Evolutionary conservation across 2,329 filamentous ascomycete species (phyloP).

Genomic region (Fusarium praegraminearum): DNA sequence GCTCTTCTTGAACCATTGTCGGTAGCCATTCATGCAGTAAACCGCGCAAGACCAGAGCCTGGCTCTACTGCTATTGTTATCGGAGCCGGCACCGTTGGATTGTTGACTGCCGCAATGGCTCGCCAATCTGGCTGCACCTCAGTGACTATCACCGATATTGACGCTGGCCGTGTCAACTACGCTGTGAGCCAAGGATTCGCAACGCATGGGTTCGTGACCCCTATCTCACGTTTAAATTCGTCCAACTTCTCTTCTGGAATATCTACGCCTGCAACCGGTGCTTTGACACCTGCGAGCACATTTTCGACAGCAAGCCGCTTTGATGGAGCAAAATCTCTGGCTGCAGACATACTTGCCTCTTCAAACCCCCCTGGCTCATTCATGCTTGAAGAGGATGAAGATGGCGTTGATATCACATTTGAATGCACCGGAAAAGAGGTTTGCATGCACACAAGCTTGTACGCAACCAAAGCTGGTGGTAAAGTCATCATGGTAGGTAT

Average conservation of each 20-base stretch:
- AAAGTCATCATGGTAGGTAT: constrained; percentile 83
- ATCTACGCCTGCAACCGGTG: constrained; percentile 58
- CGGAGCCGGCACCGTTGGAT: constrained; percentile 73
- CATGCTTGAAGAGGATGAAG: constrained; percentile 69
- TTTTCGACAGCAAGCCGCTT: constrained; percentile 63
- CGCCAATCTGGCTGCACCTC: constrained; percentile 69
- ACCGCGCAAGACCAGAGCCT: constrained; percentile 64
- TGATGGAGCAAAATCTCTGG: constrained; percentile 63
- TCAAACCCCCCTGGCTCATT: constrained; percentile 49
- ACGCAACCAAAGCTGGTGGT: constrained; percentile 76
- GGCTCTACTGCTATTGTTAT: constrained; percentile 71
- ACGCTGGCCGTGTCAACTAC: constrained; percentile 69
- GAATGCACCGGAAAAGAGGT: constrained; percentile 82
- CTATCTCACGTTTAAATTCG: constrained; percentile 57
- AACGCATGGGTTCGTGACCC: constrained; percentile 68
- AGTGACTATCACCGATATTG: constrained; percentile 71
- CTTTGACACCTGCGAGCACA: constrained; percentile 60
- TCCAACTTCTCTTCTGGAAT: constrained; percentile 61
- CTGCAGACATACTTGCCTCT: constrained; percentile 62
- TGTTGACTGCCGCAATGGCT: constrained; percentile 73
- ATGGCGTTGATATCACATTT: constrained; percentile 76
- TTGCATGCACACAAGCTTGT: constrained; percentile 81
- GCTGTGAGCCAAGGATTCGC: constrained; percentile 70
- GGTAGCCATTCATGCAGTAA: constrained; percentile 71
- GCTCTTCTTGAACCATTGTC: constrained; percentile 72